Base-by-base conservation (phyloP, 306 rosid genomes). In the Citrullus colocynthis region DNA sequence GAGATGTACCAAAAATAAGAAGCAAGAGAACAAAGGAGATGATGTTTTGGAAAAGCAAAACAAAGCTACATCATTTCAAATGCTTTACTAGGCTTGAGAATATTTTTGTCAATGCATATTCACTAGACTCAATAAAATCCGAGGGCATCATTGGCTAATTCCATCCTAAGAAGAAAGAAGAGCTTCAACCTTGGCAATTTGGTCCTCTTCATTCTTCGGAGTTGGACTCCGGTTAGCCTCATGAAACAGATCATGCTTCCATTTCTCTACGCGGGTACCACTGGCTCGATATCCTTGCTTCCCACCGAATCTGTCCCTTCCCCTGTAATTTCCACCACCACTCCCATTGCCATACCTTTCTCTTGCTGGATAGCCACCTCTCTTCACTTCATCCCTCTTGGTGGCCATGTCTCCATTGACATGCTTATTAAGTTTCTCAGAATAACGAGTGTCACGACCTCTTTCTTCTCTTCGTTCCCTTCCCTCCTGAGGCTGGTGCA, bases 131-230 rank as follows among this genome's bases (percentile, higher is more conserved):
- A 7, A 71, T 41, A 71, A 71, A 48, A 71, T 71, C 76, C 24
- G 24, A 71, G 8, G 21, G 14, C 21, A 71, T 30, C 72, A 17
- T 34, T 65, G 32, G 7, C 42, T 32, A 57, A 52, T 56, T 61
- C 80, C 12, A 65, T 57, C 74, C 85, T 89, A 95, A 13, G 96
- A 90, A 81, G 90, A 79, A 83, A 95, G 84, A 56, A 95, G 97
- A 67, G 92, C 89, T 86, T 95, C 98, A 84, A 95, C 86, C 90
- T 90, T 88, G 16, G 98, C 97, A 81, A 92, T 89, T 83, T 92
- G 96, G 41, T 92, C 98, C 80, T 95, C 97, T 77, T 95, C 98
- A 74, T 84, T 95, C 87, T 87, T 95, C 5, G 91, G 92, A n/a
- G 85, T 76, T 9, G 97, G 90, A 56, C 92, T 91, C 75, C 87